These are phyloP conservation scores for Saccharomycopsis sp. DNA, from an alignment of 805 yeast genomes.

Conservation along the genomic window DNA sequence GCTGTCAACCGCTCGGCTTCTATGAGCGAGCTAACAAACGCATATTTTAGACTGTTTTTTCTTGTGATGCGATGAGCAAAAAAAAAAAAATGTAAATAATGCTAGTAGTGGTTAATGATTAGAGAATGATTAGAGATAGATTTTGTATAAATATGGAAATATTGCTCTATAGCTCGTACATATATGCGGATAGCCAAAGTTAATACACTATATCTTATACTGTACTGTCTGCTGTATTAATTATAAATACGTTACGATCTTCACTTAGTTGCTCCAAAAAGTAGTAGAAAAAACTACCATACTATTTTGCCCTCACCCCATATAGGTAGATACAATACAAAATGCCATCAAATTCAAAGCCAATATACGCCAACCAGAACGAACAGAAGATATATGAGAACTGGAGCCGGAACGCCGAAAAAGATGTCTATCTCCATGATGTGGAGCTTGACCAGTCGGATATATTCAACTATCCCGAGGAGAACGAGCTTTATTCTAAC, in stretches of 20 bases:
- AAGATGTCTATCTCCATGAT: conserved; percentile 14
- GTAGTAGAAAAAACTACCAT: background rate
- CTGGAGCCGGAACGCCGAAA: conserved; percentile 8
- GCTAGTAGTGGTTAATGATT: background rate
- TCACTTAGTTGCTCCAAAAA: background rate
- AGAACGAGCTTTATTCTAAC: background rate
- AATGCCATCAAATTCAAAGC: conserved; percentile 3
- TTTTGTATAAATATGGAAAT: background rate
- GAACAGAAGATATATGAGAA: conserved; percentile 1
- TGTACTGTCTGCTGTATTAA: background rate
- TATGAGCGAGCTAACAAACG: background rate
- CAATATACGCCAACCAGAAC: background rate
- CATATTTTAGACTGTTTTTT: background rate
- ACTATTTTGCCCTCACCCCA: conserved; percentile 1
- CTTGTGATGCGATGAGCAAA: background rate
- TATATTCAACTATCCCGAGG: conserved; percentile 15
- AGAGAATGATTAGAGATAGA: no score
- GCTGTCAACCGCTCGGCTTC: background rate
- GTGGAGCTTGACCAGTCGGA: conserved; percentile 7
- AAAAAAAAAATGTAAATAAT: background rate
- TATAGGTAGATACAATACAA: background rate
- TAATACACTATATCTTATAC: no score
- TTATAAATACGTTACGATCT: background rate
- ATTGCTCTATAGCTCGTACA: background rate
- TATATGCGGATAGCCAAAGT: background rate